Base-by-base conservation (phyloP, 108 stramenopile genomes). In the Mediolabrus comicus region DNA sequence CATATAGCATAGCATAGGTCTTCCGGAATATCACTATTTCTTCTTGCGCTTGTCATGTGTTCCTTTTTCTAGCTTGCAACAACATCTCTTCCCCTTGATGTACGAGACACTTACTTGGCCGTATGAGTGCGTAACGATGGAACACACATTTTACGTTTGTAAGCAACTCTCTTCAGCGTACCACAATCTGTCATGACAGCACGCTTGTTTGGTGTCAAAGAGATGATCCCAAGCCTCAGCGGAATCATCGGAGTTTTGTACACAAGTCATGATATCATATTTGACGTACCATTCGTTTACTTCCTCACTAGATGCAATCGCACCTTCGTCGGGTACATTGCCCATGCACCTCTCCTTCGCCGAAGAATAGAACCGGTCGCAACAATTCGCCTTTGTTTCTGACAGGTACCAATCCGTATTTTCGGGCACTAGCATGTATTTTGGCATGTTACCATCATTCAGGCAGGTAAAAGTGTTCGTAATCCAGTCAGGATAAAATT, bases 351-450 rank as follows among this genome's bases (percentile, higher is more conserved):
- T 39, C 38, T 39, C 38, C 38, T n/a, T 39, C n/a, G 38, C 14
- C 38, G 38, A 39, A 39, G 38, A n/a, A n/a, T 39, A 39, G 38
- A n/a, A 39, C n/a, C n/a, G n/a, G n/a, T n/a, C n/a, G n/a, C n/a
- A n/a, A n/a, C n/a, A n/a, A n/a, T n/a, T n/a, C n/a, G n/a, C n/a
- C n/a, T n/a, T n/a, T n/a, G n/a, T n/a, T n/a, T n/a, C n/a, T n/a
- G 38, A 39, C n/a, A 39, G 38, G n/a, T 39, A 39, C 38, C 38
- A 39, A 39, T n/a, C 14, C 10, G 70, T 46, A 62, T 72, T n/a
- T 2, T 39, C n/a, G 10, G n/a, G n/a, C n/a, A n/a, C n/a, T n/a
- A 39, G 38, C 53, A 55, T 55, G 30, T 55, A 55, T 3, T 12
- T 27, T 31, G 53, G 53, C 12, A 30, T 27, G 16, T 27, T 31